Evolutionary conservation across 768 basidiomycete species (phyloP).

Genomic region (Dacryopinax spathularia): DNA sequence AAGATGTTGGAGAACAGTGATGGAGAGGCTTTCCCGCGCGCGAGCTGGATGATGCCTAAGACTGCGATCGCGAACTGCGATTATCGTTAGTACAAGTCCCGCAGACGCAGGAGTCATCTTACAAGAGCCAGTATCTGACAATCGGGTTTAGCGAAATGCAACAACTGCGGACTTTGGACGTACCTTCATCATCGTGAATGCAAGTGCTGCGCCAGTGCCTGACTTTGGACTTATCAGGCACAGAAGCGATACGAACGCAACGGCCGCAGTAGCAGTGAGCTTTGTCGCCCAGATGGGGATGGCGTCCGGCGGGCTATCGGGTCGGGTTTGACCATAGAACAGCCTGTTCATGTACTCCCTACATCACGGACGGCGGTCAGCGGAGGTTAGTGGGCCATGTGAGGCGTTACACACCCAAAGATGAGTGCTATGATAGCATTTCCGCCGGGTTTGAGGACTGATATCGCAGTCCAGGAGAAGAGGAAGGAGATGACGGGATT

Average conservation of each 20-base stretch:
- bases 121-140: background rate
- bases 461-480: conserved; percentile 90
- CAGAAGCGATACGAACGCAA: conserved; percentile 56
- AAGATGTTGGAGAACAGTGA: conserved; percentile 61
- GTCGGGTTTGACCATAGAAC: conserved; percentile 59
- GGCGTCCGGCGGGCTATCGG: conserved; percentile 56
- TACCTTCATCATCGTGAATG: conserved; percentile 83
- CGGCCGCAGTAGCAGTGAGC: conserved; percentile 60
- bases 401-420: conserved; percentile 33
- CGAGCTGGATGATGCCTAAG: conserved; percentile 64
- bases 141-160: conserved; percentile 1
- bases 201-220: conserved; percentile 66
- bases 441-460: conserved; percentile 68
- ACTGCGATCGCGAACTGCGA: conserved; percentile 42
- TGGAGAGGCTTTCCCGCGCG: conserved; percentile 51
- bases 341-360: conserved; percentile 82
- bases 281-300: conserved; percentile 89
- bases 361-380: conserved; percentile 6
- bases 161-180: conserved; percentile 9
- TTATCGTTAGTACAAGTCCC: background rate
- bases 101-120: background rate
- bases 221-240: conserved; percentile 65
- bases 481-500: conserved; percentile 77
- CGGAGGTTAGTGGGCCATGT: conserved; percentile 1
- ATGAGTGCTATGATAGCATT: conserved; percentile 81